Evolutionary conservation across 1,284 basidiomycete species (phyloP).

Genomic region (Coniferiporia weirii): DNA sequence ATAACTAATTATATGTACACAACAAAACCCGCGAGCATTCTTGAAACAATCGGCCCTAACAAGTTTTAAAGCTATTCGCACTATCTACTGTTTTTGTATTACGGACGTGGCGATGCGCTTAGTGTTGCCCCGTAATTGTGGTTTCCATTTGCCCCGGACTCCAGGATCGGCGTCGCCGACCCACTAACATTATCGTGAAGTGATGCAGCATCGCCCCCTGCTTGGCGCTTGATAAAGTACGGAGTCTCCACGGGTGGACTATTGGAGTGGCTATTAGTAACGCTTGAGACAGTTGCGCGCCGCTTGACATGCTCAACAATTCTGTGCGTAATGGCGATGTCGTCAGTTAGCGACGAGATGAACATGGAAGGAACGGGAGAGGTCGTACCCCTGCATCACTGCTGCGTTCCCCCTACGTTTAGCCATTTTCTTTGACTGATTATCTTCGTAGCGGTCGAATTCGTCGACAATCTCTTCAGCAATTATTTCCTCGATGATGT

Average conservation of each 20-base stretch:
- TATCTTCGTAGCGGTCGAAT: constrained; percentile 84
- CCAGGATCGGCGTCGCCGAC: not conserved
- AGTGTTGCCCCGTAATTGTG: constrained; percentile 1
- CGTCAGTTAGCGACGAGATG: not conserved
- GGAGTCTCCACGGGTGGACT: not conserved
- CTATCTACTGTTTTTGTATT: not conserved
- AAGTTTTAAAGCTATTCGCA: too few relatives aligned
- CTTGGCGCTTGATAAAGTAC: not conserved
- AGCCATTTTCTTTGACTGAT: constrained; percentile 69
- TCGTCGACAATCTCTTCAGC: constrained; percentile 88
- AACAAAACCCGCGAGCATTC: too few relatives aligned
- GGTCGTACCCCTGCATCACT: constrained; percentile 72
- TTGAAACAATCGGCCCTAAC: too few relatives aligned
- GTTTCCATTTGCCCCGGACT: not conserved
- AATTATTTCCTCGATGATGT: constrained; percentile 83
- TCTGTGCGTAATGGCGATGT: constrained; percentile 20
- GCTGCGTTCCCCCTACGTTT: constrained; percentile 67
- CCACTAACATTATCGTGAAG: not conserved
- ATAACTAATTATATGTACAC: too few relatives aligned
- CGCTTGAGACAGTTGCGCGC: not conserved
- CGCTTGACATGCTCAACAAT: constrained; percentile 40
- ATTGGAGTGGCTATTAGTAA: not conserved
- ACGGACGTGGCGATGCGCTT: not conserved
- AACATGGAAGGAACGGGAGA: not conserved
- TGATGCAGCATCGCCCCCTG: not conserved